Percentiles rank a stretch among this genome's conserved stretches.
Conservation (phyloP, 1,284 basidiomycete species). For the Moesziomyces sp. region DNA sequence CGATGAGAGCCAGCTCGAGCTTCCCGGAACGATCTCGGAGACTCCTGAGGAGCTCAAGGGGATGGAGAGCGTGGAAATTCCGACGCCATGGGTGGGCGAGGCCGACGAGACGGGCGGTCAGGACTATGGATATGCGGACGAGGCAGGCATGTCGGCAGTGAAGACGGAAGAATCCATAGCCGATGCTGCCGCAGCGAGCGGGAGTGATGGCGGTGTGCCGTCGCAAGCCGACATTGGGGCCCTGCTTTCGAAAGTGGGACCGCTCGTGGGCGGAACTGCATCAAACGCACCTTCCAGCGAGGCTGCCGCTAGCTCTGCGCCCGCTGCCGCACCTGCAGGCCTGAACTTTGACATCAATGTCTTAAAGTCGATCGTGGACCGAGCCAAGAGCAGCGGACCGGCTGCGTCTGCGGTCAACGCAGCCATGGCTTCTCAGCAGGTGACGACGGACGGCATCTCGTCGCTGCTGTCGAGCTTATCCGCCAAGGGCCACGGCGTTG, state of each 20-base stretch:
- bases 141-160: not conserved
- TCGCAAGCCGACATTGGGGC: conserved; percentile 11
- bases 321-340: conserved; percentile 1
- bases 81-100: conserved; percentile 18
- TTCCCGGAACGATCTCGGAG: conserved; percentile 18
- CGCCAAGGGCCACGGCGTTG: conserved; percentile 1
- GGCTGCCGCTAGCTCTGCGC: not conserved
- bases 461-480: conserved; percentile 28
- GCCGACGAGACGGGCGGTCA: not conserved
- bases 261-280: not conserved
- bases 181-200: not conserved
- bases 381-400: conserved; percentile 14
- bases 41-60: conserved; percentile 15
- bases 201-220: not conserved
- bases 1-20: conserved; percentile 24
- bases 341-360: conserved; percentile 26
- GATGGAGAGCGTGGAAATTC: conserved; percentile 8
- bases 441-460: conserved; percentile 14
- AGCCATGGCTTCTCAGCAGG: conserved; percentile 10
- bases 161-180: not conserved
- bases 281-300: not conserved
- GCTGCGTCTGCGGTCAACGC: conserved; percentile 11
- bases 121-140: conserved; percentile 3
- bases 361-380: conserved; percentile 25
- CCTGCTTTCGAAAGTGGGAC: conserved; percentile 21